Conservation (phyloP, 768 basidiomycete genomes). For the Psilocybe azurescens region DNA sequence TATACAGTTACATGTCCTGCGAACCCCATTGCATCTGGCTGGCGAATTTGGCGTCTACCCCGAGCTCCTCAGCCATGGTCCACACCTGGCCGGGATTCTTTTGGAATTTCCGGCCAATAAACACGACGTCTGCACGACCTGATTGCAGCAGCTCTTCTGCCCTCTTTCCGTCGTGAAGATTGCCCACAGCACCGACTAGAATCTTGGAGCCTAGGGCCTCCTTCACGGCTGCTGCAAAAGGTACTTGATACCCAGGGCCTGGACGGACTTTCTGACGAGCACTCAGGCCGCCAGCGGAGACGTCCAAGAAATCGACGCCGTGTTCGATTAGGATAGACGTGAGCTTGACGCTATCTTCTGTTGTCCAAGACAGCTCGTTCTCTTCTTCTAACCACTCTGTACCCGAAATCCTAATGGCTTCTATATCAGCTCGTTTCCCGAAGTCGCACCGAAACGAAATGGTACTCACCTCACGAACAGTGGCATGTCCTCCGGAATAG, state of each 20-base stretch:
- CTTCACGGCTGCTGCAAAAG: conserved; percentile 57
- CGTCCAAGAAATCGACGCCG: conserved; percentile 79
- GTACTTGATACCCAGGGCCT: conserved; percentile 56
- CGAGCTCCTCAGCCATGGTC: conserved; percentile 63
- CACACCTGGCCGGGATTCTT: conserved; percentile 61
- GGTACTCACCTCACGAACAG: conserved; percentile 65
- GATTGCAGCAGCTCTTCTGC: conserved; percentile 63
- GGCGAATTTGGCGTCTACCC: conserved; percentile 50
- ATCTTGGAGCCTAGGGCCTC: conserved; percentile 37
- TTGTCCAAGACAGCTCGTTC: conserved; percentile 67
- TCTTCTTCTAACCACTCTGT: conserved; percentile 75
- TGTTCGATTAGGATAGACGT: conserved; percentile 61
- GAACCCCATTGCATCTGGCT: conserved; percentile 65
- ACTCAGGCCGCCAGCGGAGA: conserved; percentile 68
- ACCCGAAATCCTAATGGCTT: conserved; percentile 57
- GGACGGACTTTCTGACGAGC: conserved; percentile 41
- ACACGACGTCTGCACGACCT: conserved; percentile 63
- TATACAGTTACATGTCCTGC: conserved; percentile 31
- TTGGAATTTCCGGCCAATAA: conserved; percentile 59
- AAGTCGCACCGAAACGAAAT: neutral
- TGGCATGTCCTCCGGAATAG: conserved; percentile 66
- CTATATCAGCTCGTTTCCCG: neutral
- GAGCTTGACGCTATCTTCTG: conserved; percentile 69
- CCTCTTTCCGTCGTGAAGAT: conserved; percentile 55
- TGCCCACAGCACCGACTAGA: conserved; percentile 56